These are phyloP conservation scores for Santalum album DNA, from an alignment of 164 flowering plant species.

Conservation along the genomic window DNA sequence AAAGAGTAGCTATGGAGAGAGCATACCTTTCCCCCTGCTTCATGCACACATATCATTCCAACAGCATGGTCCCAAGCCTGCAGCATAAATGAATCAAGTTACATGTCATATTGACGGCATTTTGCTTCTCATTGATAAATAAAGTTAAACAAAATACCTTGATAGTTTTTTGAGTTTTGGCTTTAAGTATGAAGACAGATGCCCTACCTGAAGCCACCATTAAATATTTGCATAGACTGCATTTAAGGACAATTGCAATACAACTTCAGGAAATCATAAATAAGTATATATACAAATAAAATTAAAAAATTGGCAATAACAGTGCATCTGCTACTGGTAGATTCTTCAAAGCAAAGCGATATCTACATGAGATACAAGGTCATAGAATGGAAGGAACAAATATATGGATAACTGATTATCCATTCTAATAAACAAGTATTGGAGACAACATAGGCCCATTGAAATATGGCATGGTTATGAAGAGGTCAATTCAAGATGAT, in stretches of 20 bases:
- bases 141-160: slow-evolving; percentile 41
- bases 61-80: slow-evolving; percentile 94
- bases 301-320: background rate
- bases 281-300: too few relatives aligned
- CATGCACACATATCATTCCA: slow-evolving; percentile 83
- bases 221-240: slow-evolving; percentile 87
- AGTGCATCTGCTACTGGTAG: too few relatives aligned
- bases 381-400: too few relatives aligned
- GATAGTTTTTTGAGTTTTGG: slow-evolving; percentile 35
- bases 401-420: too few relatives aligned
- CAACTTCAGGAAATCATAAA: too few relatives aligned
- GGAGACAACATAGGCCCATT: too few relatives aligned
- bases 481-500: too few relatives aligned
- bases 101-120: slow-evolving; percentile 4
- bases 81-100: slow-evolving; percentile 1
- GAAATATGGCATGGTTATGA: too few relatives aligned
- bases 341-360: too few relatives aligned
- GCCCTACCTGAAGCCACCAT: slow-evolving; percentile 92
- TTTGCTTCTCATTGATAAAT: background rate
- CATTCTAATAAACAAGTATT: too few relatives aligned
- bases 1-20: too few relatives aligned
- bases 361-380: too few relatives aligned
- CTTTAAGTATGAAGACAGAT: slow-evolving; percentile 56
- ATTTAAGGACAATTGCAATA: background rate
- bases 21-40: slow-evolving; percentile 88